Base-by-base conservation (phyloP, 352 stramenopile species). In the Phytopythium boreale region DNA sequence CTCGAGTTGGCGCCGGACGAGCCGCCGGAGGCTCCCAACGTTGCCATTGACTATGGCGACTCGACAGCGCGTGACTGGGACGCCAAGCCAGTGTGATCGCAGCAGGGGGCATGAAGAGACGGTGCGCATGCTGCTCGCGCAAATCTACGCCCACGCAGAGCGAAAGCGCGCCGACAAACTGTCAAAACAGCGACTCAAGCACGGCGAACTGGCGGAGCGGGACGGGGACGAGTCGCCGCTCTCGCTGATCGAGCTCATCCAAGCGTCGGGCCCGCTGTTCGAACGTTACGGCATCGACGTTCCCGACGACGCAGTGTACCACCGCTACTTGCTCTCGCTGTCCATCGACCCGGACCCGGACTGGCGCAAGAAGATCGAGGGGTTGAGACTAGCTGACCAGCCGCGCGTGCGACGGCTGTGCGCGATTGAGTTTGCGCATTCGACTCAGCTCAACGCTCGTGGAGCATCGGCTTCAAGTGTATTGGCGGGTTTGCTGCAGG, bases 181-280 rank as follows among this genome's bases (percentile, higher is more conserved):
- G 39, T 34, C 29, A 0, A 36, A 15, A 31, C 6, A 37, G 27
- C 49, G 17, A 31, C 6, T 6, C 2, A 24, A 20, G 20, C 22
- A 9, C 24, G 1, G 15, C 26, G 34, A 15, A 19, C 22, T 22
- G 20, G 27, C 17, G 55, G 43, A 49, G 41, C 2, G 51, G 3
- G 22, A 37, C 14, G 47, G 58, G 24, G 29, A 55, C 12, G 41
- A 60, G 19, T 39, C 67, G 4, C 59, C 76, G 10, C 58, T 90
- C 50, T 84, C 79, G 63, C 67, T 90, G 5, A 82, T 88, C 39
- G 82, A 89, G 51, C 67, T 91, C 20, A 82, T 89, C 31, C 73
- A 89, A 51, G 79, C 80, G 34, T 88, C 82, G 2, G 75, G 71
- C 36, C 62, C 53, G 0, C 74, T 91, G 17, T 85, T 91, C 47